Evolutionary conservation across 2,329 filamentous ascomycete genomes (phyloP).

Genomic region (Cladophialophora chaetospira): DNA sequence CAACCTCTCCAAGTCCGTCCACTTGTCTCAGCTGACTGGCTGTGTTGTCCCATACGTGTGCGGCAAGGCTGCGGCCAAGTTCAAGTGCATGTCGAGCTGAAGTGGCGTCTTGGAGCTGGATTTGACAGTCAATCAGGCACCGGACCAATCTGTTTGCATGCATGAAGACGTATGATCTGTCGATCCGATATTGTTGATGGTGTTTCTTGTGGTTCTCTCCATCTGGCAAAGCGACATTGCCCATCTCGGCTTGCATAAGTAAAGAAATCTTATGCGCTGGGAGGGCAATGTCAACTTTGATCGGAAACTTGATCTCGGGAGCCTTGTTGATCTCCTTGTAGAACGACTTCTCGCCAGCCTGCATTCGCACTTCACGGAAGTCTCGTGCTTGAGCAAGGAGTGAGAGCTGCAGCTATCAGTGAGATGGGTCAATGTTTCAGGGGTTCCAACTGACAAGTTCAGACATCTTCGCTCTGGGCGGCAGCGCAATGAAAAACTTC

Average conservation of each 20-base stretch:
- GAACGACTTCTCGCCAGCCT: constrained; percentile 66
- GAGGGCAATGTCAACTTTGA: constrained; percentile 67
- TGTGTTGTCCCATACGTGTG: constrained; percentile 79
- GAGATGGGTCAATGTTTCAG: background rate
- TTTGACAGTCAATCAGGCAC: constrained; percentile 75
- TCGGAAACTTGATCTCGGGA: constrained; percentile 67
- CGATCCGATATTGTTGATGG: constrained; percentile 45
- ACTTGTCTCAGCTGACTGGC: constrained; percentile 82
- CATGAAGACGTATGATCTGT: constrained; percentile 67
- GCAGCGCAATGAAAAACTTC: constrained; percentile 67
- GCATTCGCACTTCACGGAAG: constrained; percentile 72
- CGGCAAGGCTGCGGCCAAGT: constrained; percentile 73
- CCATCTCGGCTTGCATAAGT: constrained; percentile 74
- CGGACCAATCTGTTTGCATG: constrained; percentile 69
- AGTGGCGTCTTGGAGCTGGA: constrained; percentile 63
- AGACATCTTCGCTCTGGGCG: constrained; percentile 61
- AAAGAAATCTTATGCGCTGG: constrained; percentile 75
- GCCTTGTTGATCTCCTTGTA: constrained; percentile 74
- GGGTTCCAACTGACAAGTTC: constrained; percentile 62
- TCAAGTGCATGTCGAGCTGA: constrained; percentile 71
- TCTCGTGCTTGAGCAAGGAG: constrained; percentile 69
- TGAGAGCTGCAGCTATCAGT: constrained; percentile 56
- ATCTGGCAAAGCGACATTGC: constrained; percentile 63
- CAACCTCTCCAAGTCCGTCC: constrained; percentile 72
- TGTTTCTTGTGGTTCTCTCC: constrained; percentile 60